Evolutionary conservation across 306 rosid species (phyloP).

Genomic region (Echinosophora koreensis): DNA sequence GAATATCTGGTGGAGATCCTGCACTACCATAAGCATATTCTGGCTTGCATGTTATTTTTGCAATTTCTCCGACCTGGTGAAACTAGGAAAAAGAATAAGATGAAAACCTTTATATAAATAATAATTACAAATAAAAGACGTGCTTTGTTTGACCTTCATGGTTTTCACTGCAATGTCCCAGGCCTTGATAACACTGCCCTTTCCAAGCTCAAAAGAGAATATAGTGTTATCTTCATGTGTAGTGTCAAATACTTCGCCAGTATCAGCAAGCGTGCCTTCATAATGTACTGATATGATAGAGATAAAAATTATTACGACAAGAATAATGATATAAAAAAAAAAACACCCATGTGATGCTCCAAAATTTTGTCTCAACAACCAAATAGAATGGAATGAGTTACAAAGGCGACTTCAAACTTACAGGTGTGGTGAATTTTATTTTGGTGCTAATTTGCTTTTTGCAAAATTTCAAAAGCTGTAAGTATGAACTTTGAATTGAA

Average conservation of each 20-base stretch:
- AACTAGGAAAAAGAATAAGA: constrained; percentile 46
- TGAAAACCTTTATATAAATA: constrained; percentile 7
- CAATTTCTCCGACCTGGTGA: constrained; percentile 86
- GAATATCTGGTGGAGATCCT: constrained; percentile 97
- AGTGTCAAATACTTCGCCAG: constrained; percentile 89
- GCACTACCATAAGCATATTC: constrained; percentile 94
- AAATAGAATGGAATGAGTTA: neutral
- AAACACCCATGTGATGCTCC: neutral
- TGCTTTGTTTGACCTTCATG: constrained; percentile 75
- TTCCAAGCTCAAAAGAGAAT: constrained; percentile 95
- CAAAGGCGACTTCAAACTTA: neutral
- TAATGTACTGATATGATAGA: constrained; percentile 80
- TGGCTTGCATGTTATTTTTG: constrained; percentile 89
- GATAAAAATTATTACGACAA: constrained; percentile 39
- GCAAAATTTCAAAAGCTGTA: neutral
- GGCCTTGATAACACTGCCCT: constrained; percentile 89
- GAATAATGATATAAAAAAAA: neutral
- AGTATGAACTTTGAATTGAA: neutral
- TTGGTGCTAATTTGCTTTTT: neutral
- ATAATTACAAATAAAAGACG: constrained; percentile 8
- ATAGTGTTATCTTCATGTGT: constrained; percentile 90
- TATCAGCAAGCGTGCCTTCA: constrained; percentile 84
- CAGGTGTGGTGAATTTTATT: neutral
- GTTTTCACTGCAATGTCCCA: constrained; percentile 95
- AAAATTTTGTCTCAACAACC: constrained; percentile 3